A percentile compares a stretch with the other conserved stretches of the same genome.
Evolutionary conservation across 768 basidiomycete species (phyloP).

Genomic region (Rhodotorula toruloides): DNA sequence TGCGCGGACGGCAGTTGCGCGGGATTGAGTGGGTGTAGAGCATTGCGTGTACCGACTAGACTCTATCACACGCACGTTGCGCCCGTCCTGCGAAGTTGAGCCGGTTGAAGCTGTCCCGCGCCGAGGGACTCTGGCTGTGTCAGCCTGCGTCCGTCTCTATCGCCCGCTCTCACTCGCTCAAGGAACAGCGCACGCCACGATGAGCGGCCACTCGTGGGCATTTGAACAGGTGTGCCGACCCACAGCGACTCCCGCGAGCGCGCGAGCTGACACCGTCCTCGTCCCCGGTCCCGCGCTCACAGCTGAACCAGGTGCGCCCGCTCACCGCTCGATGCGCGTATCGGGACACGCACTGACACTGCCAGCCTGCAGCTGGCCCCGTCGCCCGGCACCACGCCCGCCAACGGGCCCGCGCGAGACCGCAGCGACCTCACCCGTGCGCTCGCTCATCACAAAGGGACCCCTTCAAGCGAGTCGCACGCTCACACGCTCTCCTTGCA

Average conservation of each 20-base stretch:
- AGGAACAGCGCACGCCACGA: background rate
- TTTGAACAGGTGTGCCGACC: slow-evolving; percentile 24
- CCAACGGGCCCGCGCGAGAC: slow-evolving; percentile 20
- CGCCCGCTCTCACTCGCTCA: background rate
- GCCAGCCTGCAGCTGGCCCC: slow-evolving; percentile 15
- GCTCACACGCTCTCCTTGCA: no score
- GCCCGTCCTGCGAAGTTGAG: no score
- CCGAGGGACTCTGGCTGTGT: no score
- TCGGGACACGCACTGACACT: background rate
- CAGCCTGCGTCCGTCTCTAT: background rate
- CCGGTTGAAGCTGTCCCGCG: no score
- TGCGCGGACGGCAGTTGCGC: background rate
- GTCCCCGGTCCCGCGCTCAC: background rate
- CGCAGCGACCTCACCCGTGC: slow-evolving; percentile 25
- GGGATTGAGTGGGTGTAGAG: background rate
- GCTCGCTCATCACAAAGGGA: background rate
- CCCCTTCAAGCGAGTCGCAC: background rate
- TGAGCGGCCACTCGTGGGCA: slow-evolving; percentile 1
- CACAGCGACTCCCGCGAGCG: no score
- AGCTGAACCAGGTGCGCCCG: slow-evolving; percentile 27
- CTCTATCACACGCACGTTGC: no score
- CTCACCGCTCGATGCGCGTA: no score
- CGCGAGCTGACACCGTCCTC: slow-evolving; percentile 1
- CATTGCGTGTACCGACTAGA: no score
- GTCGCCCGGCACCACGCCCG: slow-evolving; percentile 18